Evolutionary conservation across 371 early-diverging fungal species (phyloP).

Genomic region (Lichtheimia corymbifera): DNA sequence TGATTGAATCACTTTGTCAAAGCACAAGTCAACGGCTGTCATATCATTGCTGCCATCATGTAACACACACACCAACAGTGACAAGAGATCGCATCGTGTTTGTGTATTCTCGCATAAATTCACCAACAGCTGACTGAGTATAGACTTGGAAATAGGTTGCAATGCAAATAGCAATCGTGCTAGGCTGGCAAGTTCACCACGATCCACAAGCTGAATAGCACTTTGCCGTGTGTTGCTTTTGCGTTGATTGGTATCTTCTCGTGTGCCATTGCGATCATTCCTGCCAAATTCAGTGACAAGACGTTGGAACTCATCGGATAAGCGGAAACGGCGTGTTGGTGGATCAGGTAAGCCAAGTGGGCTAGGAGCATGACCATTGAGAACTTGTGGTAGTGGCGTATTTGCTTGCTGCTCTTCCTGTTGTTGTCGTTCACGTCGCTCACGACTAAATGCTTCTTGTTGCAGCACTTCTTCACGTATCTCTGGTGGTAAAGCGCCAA

Average conservation of each 20-base stretch:
- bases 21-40: constrained; percentile 76
- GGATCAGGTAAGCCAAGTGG: not conserved
- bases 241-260: not conserved
- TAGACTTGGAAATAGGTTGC: constrained; percentile 71
- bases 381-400: too few species aligned
- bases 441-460: constrained; percentile 62
- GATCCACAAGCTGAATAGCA: constrained; percentile 85
- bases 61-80: constrained; percentile 83
- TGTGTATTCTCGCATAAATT: constrained; percentile 91
- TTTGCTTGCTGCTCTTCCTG: constrained; percentile 7
- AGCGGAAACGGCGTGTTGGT: constrained; percentile 5
- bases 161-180: constrained; percentile 84
- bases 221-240: constrained; percentile 43
- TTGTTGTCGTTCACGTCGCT: constrained; percentile 48
- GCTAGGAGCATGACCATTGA: not conserved
- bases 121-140: constrained; percentile 72
- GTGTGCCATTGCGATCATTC: not conserved
- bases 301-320: not conserved
- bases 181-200: constrained; percentile 77
- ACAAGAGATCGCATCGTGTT: constrained; percentile 83
- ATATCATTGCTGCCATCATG: constrained; percentile 82
- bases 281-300: not conserved
- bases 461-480: constrained; percentile 78
- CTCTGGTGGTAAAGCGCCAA: constrained; percentile 80
- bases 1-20: constrained; percentile 61